phyloP scores from a whole-genome alignment of 768 basidiomycete genomes.

The Heimioporus sp. region DNA sequence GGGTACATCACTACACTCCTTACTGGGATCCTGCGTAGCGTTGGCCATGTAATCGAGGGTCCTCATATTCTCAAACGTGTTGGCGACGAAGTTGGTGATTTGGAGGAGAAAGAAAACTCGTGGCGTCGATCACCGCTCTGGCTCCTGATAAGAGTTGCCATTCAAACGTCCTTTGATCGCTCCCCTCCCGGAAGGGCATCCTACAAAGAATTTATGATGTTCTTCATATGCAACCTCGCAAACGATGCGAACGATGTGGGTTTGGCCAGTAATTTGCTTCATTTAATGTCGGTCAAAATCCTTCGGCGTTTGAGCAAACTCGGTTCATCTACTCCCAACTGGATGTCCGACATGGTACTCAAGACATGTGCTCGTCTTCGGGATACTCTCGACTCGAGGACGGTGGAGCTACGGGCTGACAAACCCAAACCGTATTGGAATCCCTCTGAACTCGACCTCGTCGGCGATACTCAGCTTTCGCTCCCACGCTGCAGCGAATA shows the following conservation, averaged over 20 bases:
- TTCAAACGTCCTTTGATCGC: slow-evolving; percentile 26
- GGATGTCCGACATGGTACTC: neutral
- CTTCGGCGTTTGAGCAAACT: slow-evolving; percentile 1
- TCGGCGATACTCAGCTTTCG: slow-evolving; percentile 31
- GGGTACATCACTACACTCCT: neutral
- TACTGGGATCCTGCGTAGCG: neutral
- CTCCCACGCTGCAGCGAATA: slow-evolving; percentile 30
- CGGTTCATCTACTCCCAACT: neutral
- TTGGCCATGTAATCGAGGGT: neutral
- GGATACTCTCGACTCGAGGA: neutral
- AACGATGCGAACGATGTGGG: slow-evolving; percentile 10
- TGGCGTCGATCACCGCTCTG: neutral
- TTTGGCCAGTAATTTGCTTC: neutral
- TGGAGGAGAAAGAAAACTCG: no score
- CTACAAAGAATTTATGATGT: slow-evolving; percentile 52
- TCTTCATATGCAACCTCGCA: slow-evolving; percentile 31
- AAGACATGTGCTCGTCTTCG: neutral
- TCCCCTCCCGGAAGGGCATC: slow-evolving; percentile 7
- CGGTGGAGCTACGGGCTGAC: neutral
- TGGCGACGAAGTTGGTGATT: neutral
- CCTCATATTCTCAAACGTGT: neutral
- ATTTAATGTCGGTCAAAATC: neutral
- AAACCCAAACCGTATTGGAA: slow-evolving; percentile 7
- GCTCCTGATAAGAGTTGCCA: neutral
- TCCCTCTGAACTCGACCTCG: slow-evolving; percentile 1